A percentile compares a stretch with the other conserved stretches of the same genome.
Evolutionary conservation across 2,329 filamentous ascomycete species (phyloP).

Genomic region (Penicillium sp.): DNA sequence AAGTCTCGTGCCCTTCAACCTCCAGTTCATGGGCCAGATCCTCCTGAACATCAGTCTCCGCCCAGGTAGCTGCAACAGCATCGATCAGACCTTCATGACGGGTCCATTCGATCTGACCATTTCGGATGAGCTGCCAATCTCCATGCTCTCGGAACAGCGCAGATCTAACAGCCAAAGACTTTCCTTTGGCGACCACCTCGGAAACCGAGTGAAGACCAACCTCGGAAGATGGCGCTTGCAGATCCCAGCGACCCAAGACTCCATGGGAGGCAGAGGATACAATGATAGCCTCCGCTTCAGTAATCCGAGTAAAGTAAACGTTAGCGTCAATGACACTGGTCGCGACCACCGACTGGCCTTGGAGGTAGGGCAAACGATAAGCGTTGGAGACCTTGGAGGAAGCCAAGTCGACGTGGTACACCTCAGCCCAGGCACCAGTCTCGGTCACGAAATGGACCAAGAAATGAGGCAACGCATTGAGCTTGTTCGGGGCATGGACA

Average conservation of each 20-base stretch:
- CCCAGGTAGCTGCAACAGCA: conserved; percentile 77
- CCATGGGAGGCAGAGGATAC: conserved; percentile 75
- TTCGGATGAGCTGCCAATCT: conserved; percentile 82
- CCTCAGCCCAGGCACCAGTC: conserved; percentile 74
- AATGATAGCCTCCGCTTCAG: conserved; percentile 70
- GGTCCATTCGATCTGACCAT: conserved; percentile 78
- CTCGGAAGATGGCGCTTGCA: conserved; percentile 51
- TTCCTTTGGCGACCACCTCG: conserved; percentile 75
- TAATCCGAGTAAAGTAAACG: conserved; percentile 85
- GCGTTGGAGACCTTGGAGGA: conserved; percentile 70
- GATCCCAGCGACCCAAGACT: conserved; percentile 73
- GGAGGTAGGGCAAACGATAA: conserved; percentile 73
- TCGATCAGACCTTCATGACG: conserved; percentile 81
- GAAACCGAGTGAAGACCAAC: conserved; percentile 69
- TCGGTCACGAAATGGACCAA: conserved; percentile 76
- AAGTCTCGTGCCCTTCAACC: conserved; percentile 80
- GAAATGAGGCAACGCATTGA: conserved; percentile 77
- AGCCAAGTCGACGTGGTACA: conserved; percentile 79
- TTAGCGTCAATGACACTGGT: conserved; percentile 76
- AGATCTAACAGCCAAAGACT: conserved; percentile 74
- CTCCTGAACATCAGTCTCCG: conserved; percentile 72
- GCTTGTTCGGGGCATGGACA: conserved; percentile 72
- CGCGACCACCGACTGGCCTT: conserved; percentile 74
- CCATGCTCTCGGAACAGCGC: conserved; percentile 66
- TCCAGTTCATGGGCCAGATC: conserved; percentile 78